Percentiles rank a stretch among this genome's conserved stretches.
phyloP scores from a whole-genome alignment of 257 asterid species.

The Solanum sejunctum region DNA sequence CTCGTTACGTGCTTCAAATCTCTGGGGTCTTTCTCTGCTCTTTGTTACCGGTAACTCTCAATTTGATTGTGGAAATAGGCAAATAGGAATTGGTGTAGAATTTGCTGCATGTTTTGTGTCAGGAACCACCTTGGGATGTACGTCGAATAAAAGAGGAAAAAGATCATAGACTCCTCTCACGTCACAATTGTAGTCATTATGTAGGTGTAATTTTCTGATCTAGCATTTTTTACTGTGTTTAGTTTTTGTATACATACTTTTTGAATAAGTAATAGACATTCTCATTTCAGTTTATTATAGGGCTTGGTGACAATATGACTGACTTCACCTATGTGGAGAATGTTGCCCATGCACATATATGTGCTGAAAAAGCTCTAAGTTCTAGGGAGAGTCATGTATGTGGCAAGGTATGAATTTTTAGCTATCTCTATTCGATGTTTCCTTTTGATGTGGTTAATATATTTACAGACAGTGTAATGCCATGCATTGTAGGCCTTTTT shows the following conservation, averaged over 20 bases:
- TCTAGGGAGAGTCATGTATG: slow-evolving; percentile 38
- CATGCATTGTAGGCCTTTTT: slow-evolving; percentile 51
- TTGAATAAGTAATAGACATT: slow-evolving; percentile 71
- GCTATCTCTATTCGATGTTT: slow-evolving; percentile 2
- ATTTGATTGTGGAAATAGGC: neutral
- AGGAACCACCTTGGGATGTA: neutral
- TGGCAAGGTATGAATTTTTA: slow-evolving; percentile 52
- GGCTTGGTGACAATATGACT: slow-evolving; percentile 47
- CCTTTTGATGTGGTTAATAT: neutral
- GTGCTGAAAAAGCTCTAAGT: slow-evolving; percentile 71
- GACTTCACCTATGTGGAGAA: slow-evolving; percentile 90
- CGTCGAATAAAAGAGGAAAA: neutral
- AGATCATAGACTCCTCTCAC: neutral
- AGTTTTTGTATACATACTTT: slow-evolving; percentile 9
- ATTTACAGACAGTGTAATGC: neutral
- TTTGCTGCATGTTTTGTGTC: neutral
- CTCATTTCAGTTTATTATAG: slow-evolving; percentile 97
- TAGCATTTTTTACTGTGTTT: slow-evolving; percentile 6
- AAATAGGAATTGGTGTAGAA: neutral
- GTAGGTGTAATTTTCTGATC: neutral
- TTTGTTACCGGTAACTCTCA: neutral
- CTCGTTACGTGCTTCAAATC: neutral
- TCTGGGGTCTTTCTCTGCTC: neutral
- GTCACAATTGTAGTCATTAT: neutral
- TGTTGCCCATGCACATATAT: slow-evolving; percentile 82